Evolutionary conservation across 108 stramenopile species (phyloP).

Genomic region (Parmales sp.): DNA sequence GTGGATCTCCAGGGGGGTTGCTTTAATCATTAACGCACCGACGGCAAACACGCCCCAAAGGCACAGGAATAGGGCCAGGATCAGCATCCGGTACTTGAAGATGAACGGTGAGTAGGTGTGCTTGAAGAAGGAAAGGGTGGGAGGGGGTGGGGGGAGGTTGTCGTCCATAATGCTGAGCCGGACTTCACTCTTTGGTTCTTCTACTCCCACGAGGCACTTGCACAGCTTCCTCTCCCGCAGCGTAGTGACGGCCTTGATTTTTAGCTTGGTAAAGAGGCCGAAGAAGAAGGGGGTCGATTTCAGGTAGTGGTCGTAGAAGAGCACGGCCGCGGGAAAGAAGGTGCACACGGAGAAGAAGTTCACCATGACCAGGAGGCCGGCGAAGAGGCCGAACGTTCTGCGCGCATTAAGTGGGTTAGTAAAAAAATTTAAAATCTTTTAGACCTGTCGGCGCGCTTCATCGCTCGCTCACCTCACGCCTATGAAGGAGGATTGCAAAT

Average conservation of each 20-base stretch:
- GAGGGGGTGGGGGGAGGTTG: not conserved
- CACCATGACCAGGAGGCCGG: not conserved
- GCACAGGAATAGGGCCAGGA: slow-evolving; percentile 11
- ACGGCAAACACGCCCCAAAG: slow-evolving; percentile 14
- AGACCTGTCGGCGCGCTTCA: too few relatives aligned
- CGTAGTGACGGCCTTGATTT: too few relatives aligned
- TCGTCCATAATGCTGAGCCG: not conserved
- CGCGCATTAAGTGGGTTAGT: too few relatives aligned
- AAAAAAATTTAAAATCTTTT: too few relatives aligned
- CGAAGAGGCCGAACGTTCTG: slow-evolving; percentile 18
- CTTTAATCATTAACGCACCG: not conserved
- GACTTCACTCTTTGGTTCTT: not conserved
- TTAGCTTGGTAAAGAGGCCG: not conserved
- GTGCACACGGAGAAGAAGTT: slow-evolving; percentile 15
- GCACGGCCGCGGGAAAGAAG: slow-evolving; percentile 8
- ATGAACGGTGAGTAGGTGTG: slow-evolving; percentile 9
- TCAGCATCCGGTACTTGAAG: not conserved
- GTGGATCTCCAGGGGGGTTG: slow-evolving; percentile 4
- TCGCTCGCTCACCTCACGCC: too few relatives aligned
- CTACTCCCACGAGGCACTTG: not conserved
- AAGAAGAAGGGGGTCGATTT: not conserved
- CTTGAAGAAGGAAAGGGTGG: not conserved
- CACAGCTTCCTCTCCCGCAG: not conserved
- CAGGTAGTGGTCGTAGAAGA: slow-evolving; percentile 11
- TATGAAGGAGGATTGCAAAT: not conserved